Evolutionary conservation across 2,329 filamentous ascomycete genomes (phyloP).

Genomic region (Penicillium sp.): DNA sequence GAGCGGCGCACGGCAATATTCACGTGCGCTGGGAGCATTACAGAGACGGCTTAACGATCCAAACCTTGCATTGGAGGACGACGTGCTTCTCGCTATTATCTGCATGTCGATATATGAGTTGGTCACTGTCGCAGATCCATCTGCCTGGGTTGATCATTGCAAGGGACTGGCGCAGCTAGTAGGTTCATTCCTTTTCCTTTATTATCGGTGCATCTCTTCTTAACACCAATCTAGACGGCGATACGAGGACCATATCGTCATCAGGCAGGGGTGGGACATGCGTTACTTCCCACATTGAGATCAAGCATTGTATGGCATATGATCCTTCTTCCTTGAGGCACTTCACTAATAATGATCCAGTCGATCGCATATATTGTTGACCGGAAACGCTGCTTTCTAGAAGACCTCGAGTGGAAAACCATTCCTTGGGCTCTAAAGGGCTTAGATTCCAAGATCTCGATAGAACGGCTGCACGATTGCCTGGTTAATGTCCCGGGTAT

Average conservation of each 20-base stretch:
- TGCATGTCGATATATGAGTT: conserved; percentile 14
- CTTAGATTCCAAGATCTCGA: conserved; percentile 1
- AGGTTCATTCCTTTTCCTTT: not conserved
- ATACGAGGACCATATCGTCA: conserved; percentile 17
- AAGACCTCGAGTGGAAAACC: conserved; percentile 14
- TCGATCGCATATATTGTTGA: conserved; percentile 9
- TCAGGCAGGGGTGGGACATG: conserved; percentile 9
- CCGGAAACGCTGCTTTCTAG: conserved; percentile 17
- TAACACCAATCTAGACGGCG: not conserved
- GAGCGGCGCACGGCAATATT: conserved; percentile 7
- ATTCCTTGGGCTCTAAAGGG: conserved; percentile 12
- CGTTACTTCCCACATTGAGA: conserved; percentile 8
- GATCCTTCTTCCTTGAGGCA: fast-evolving
- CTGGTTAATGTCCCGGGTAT: conserved; percentile 12
- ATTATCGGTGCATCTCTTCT: not conserved
- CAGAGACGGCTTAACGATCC: conserved; percentile 5
- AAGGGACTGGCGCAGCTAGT: conserved; percentile 13
- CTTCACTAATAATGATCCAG: not conserved
- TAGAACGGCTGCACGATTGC: conserved; percentile 9
- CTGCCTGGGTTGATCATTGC: conserved; percentile 16
- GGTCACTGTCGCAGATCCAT: conserved; percentile 12
- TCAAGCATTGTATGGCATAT: conserved; percentile 11
- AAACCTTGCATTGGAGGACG: conserved; percentile 3
- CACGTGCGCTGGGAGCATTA: conserved; percentile 8
- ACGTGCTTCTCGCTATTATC: conserved; percentile 12